Evolutionary conservation across 2,329 filamentous ascomycete species (phyloP), one percentile per base, ranked within the genome.

Genomic region (Xylaria sp.): DNA sequence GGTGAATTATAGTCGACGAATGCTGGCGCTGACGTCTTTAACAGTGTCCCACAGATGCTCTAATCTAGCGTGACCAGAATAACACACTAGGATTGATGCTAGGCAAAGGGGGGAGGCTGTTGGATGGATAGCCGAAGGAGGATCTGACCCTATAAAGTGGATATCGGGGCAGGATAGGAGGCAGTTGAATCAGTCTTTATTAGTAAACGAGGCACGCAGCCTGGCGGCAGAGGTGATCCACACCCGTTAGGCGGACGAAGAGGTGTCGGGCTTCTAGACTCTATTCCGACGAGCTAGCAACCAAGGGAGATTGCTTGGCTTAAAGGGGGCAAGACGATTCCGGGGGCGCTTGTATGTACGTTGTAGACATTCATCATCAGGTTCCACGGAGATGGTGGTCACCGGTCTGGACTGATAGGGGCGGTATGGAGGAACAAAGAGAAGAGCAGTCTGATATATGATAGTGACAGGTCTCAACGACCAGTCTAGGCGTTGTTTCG

Each of bases 141-240:
- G 50, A 38, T 54, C 44, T 44, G 37, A 17, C 55, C 48, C 42
- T 39, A 5, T 24, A 22, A 24, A 24, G 48, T 38, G 34, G 52
- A 48, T 41, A 56, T 22, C 34, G 38, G 55, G 47, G 43, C 49
- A 13, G 24, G 38, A 50, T 41, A 43, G 49, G 52, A 50, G 52
- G 39, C 45, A 50, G 37, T 46, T 49, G 44, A 53, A 54, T 49
- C 55, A 49, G 55, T 54, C 50, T 9, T 39, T 48, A 45, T 43
- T 48, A 49, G 41, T 56, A 47, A 48, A 49, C 49, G 50, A 55
- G 56, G 39, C 54, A 53, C 38, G 56, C 47, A 56, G 52, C n/a
- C n/a, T n/a, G n/a, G n/a, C n/a, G n/a, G n/a, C 39, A 63, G 56
- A 52, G 50, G 54, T 63, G 48, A 47, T 51, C 47, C 50, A 60